These are phyloP conservation scores for Geranium incanum DNA, from an alignment of 441 rosid species.

Conservation along the genomic window DNA sequence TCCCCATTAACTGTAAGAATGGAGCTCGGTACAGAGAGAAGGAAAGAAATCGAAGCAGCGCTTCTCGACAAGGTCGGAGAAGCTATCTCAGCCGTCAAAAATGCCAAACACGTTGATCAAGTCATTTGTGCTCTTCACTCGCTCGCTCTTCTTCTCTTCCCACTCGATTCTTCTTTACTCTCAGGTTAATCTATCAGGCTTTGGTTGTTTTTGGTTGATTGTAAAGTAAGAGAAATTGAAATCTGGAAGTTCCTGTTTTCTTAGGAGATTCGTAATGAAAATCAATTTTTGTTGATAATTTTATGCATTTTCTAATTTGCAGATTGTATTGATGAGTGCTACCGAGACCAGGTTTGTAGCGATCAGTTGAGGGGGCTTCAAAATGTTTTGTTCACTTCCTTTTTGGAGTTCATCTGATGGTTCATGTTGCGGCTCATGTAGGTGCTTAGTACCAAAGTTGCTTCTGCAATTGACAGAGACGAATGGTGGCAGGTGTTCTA, in stretches of 20 bases:
- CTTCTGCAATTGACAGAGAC: constrained; percentile 43
- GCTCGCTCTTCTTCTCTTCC: constrained; percentile 70
- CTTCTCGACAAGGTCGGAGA: constrained; percentile 49
- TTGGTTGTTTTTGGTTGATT: constrained; percentile 4
- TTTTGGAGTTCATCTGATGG: not conserved
- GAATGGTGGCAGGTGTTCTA: constrained; percentile 54
- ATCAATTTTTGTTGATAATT: not conserved
- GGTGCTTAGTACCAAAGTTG: constrained; percentile 37
- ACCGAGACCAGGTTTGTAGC: constrained; percentile 48
- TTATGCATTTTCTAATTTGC: constrained; percentile 17
- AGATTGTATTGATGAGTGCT: constrained; percentile 49
- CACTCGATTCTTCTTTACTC: constrained; percentile 50
- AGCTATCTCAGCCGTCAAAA: constrained; percentile 42
- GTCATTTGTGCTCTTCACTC: constrained; percentile 73
- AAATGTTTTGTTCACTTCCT: not conserved
- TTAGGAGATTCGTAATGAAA: not conserved
- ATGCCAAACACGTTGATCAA: constrained; percentile 58
- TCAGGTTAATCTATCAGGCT: constrained; percentile 37
- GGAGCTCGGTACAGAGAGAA: constrained; percentile 34
- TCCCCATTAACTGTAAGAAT: constrained; percentile 13
- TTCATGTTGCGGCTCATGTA: constrained; percentile 18
- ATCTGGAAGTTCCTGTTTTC: not conserved
- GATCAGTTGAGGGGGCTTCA: constrained; percentile 1
- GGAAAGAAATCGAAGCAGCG: constrained; percentile 28
- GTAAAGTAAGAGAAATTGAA: not conserved